Conservation (phyloP, 106 monocot species). For the Alisma plantagoaquatica region DNA sequence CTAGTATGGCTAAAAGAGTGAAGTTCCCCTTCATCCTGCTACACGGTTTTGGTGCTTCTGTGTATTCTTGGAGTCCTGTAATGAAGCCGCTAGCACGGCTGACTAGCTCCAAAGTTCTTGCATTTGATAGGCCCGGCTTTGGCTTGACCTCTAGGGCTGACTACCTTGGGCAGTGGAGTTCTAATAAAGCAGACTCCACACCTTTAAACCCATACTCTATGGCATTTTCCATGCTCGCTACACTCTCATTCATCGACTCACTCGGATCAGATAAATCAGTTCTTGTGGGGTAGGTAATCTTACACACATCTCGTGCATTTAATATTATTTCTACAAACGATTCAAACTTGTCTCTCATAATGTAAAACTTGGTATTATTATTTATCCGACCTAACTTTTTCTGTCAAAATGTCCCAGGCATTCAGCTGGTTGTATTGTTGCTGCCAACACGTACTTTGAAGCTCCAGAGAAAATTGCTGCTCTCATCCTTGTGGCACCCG, state of each 20-base stretch:
- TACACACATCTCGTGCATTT: no score
- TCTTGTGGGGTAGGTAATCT: constrained; percentile 55
- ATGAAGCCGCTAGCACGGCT: constrained; percentile 60
- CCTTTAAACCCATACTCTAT: constrained; percentile 77
- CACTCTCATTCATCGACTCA: constrained; percentile 55
- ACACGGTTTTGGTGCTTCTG: constrained; percentile 84
- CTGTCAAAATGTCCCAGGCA: constrained; percentile 80
- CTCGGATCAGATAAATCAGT: constrained; percentile 55
- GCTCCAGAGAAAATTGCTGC: constrained; percentile 76
- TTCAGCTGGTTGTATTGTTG: constrained; percentile 90
- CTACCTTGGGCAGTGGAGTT: neutral
- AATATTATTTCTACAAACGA: no score
- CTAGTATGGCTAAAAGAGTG: no score
- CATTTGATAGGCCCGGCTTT: constrained; percentile 92
- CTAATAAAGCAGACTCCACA: neutral
- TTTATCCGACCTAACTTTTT: no score
- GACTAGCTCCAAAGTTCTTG: constrained; percentile 61
- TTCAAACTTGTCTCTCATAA: no score
- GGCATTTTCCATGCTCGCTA: constrained; percentile 73
- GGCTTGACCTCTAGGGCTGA: constrained; percentile 83
- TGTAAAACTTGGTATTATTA: no score
- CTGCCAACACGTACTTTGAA: constrained; percentile 74
- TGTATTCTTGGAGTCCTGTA: constrained; percentile 68
- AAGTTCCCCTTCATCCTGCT: constrained; percentile 65
- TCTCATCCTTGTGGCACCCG: constrained; percentile 75